A percentile compares a stretch with the other conserved stretches of the same genome.
phyloP scores from a whole-genome alignment of 495 filamentous ascomycete species.

The Tuber borchii region DNA sequence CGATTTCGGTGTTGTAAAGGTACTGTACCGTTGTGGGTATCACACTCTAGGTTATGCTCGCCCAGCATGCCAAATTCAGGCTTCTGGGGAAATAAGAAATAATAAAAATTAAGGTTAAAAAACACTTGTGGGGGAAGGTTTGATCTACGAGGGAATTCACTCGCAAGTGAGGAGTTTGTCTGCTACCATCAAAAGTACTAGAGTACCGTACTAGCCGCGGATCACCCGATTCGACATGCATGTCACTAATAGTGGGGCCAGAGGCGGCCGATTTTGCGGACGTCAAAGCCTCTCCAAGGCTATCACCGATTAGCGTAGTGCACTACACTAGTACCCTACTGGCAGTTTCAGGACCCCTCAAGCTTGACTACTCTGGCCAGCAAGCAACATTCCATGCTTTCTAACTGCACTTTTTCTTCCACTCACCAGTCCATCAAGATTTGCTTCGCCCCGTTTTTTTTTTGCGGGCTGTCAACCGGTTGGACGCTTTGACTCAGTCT shows the following conservation, averaged over 20 bases:
- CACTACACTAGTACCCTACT: not conserved
- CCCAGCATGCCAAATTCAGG: not conserved
- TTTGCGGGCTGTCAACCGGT: not conserved
- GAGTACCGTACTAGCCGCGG: not conserved
- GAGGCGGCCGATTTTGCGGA: not conserved
- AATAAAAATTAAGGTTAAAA: too few relatives aligned
- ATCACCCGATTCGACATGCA: not conserved
- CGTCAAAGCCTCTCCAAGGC: not conserved
- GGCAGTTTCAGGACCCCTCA: not conserved
- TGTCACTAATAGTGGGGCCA: not conserved
- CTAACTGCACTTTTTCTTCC: not conserved
- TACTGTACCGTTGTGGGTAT: not conserved
- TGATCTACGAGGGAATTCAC: not conserved
- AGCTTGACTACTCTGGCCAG: not conserved
- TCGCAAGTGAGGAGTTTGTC: not conserved
- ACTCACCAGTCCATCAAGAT: not conserved
- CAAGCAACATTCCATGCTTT: not conserved
- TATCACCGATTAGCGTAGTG: not conserved
- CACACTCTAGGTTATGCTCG: not conserved
- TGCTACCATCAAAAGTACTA: not conserved
- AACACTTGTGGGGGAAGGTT: too few relatives aligned
- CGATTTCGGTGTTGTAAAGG: not conserved
- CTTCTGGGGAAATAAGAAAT: not conserved
- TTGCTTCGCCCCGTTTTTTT: constrained; percentile 1
- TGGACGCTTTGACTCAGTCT: not conserved